Conservation (phyloP, 2,329 filamentous ascomycete genomes). For the Leptosphaerulina australis region DNA sequence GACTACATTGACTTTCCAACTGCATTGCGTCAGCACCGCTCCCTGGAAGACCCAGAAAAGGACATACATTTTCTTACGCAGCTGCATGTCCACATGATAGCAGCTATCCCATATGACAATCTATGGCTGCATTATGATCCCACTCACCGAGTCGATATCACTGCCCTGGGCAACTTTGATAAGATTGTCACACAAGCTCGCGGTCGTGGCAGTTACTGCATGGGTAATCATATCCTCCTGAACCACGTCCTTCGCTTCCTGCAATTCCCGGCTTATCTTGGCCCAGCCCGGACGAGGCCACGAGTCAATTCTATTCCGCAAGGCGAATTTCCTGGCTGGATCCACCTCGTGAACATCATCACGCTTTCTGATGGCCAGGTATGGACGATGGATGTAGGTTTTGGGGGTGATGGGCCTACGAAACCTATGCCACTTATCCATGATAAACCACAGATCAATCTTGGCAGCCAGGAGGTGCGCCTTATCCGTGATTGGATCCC, state of each 20-base stretch:
- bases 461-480: conserved; percentile 63
- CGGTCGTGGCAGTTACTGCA: conserved; percentile 64
- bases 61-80: conserved; percentile 48
- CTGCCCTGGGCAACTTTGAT: conserved; percentile 56
- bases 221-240: conserved; percentile 64
- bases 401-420: conserved; percentile 67
- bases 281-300: conserved; percentile 56
- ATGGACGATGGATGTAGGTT: conserved; percentile 67
- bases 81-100: conserved; percentile 56
- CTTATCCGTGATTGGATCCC: conserved; percentile 59
- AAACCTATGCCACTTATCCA: conserved; percentile 60
- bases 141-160: conserved; percentile 46
- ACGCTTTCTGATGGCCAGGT: conserved; percentile 57
- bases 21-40: conserved; percentile 15
- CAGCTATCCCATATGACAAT: conserved; percentile 63
- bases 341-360: conserved; percentile 68
- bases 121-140: conserved; percentile 59
- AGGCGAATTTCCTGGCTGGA: conserved; percentile 58
- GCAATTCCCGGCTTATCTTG: conserved; percentile 61
- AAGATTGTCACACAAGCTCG: conserved; percentile 56
- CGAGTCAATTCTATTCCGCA: conserved; percentile 39
- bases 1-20: conserved; percentile 39
- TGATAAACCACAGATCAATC: conserved; percentile 53
- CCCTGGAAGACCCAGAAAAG: conserved; percentile 10
- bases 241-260: conserved; percentile 58